Evolutionary conservation across 345 rosid genomes (phyloP).

Genomic region (Moringa oleifera): DNA sequence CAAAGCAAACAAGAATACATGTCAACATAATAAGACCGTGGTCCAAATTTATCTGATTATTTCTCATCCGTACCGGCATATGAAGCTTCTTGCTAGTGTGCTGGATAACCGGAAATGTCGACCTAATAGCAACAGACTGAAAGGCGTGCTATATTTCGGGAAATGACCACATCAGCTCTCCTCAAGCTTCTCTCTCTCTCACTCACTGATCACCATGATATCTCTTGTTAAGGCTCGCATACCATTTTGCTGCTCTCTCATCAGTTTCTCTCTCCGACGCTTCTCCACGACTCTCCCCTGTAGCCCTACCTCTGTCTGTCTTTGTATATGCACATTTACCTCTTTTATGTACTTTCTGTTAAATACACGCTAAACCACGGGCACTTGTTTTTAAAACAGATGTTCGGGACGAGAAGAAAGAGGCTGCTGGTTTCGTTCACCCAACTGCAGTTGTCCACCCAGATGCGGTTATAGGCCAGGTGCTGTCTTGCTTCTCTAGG

Average conservation of each 20-base stretch:
- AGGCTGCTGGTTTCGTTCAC: conserved; percentile 41
- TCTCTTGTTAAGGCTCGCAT: conserved; percentile 39
- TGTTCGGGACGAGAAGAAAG: conserved; percentile 23
- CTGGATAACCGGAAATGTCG: no score
- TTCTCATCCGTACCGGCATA: no score
- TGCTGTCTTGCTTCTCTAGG: conserved; percentile 14
- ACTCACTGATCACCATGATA: conserved; percentile 30
- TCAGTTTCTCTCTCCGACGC: conserved; percentile 19
- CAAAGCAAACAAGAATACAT: no score
- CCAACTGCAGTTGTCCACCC: conserved; percentile 76
- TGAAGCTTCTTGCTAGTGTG: no score
- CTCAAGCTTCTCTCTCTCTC: not conserved
- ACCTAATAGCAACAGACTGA: no score
- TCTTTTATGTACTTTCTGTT: no score
- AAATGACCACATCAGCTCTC: no score
- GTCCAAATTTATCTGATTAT: no score
- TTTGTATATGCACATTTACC: conserved; percentile 1
- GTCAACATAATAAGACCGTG: no score
- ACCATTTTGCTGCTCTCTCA: conserved; percentile 22
- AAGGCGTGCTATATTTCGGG: no score
- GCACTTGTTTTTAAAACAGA: conserved; percentile 23
- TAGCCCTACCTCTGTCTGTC: conserved; percentile 14
- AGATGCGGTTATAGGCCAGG: conserved; percentile 70
- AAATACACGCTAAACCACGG: no score
- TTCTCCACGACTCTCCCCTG: conserved; percentile 34